These are phyloP conservation scores for Parmales sp. DNA, from an alignment of 108 stramenopile species.

Conservation along the genomic window DNA sequence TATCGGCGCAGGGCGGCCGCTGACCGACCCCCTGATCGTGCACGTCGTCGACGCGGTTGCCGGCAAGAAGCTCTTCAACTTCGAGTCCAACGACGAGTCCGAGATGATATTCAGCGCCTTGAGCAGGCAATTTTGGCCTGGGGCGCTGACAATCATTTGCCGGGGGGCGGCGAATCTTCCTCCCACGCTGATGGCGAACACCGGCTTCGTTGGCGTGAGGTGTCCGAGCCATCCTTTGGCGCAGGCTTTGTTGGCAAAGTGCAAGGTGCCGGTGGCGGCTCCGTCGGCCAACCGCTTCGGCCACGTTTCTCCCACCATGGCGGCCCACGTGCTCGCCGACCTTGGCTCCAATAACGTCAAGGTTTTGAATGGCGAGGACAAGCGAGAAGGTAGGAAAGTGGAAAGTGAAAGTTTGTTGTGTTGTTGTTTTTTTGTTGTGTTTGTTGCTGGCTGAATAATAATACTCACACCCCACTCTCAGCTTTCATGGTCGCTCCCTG, in stretches of 20 bases:
- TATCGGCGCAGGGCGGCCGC: conserved; percentile 45
- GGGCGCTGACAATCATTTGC: conserved; percentile 90
- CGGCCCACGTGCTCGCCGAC: conserved; percentile 88
- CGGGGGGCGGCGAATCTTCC: conserved; percentile 62
- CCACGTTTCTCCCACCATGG: conserved; percentile 86
- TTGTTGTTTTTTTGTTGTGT: no score
- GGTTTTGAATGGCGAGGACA: conserved; percentile 23
- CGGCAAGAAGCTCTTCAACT: conserved; percentile 51
- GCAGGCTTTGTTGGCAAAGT: conserved; percentile 54
- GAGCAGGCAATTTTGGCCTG: conserved; percentile 74
- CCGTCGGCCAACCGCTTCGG: conserved; percentile 97
- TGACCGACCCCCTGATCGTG: conserved; percentile 92
- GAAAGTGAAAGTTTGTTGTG: no score
- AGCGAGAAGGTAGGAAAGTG: no score
- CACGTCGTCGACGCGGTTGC: conserved; percentile 57
- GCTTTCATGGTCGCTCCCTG: conserved; percentile 14
- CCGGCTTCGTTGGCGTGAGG: conserved; percentile 92
- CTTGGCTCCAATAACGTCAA: conserved; percentile 71
- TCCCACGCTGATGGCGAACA: conserved; percentile 69
- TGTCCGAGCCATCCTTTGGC: conserved; percentile 83
- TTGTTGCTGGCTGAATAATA: no score
- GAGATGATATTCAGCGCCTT: conserved; percentile 25
- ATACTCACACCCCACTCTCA: no score
- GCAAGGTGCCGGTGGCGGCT: conserved; percentile 88
- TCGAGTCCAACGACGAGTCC: neutral